A percentile compares a stretch with the other conserved stretches of the same genome.
Evolutionary conservation across 148 eudicot species (phyloP).

Genomic region (Agrostemma githago): DNA sequence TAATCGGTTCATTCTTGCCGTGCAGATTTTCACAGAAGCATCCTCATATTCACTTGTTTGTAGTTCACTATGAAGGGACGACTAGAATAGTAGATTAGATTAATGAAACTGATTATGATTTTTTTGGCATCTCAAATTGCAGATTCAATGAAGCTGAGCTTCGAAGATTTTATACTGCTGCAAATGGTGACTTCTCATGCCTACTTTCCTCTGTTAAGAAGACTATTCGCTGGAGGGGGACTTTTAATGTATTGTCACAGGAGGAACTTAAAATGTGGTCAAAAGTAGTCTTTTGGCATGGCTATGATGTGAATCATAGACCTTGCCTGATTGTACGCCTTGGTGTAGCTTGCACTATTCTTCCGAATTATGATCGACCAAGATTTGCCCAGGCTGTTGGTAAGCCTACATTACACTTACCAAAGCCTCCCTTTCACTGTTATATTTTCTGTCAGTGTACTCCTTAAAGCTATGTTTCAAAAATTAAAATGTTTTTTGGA

Average conservation of each 20-base stretch:
- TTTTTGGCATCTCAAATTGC: slow-evolving; percentile 24
- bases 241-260: slow-evolving; percentile 48
- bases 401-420: slow-evolving; percentile 29
- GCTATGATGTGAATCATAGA: slow-evolving; percentile 46
- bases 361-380: slow-evolving; percentile 54
- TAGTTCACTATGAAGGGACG: slow-evolving; percentile 15
- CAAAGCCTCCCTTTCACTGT: not conserved
- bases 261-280: slow-evolving; percentile 77
- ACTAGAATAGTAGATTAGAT: not conserved
- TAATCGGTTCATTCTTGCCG: not conserved
- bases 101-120: not conserved
- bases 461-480: not conserved
- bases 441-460: not conserved
- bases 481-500: no score
- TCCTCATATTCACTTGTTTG: slow-evolving; percentile 33
- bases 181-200: slow-evolving; percentile 61
- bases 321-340: slow-evolving; percentile 73
- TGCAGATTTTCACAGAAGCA: not conserved
- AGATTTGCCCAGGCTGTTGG: slow-evolving; percentile 77
- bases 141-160: slow-evolving; percentile 74
- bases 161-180: slow-evolving; percentile 59
- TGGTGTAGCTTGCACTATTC: slow-evolving; percentile 58
- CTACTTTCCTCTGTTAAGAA: slow-evolving; percentile 61
- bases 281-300: slow-evolving; percentile 79
- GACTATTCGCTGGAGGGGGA: slow-evolving; percentile 78